phyloP scores from a whole-genome alignment of 2,329 filamentous ascomycete genomes.

The Pseudophaeomoniella oleicola region DNA sequence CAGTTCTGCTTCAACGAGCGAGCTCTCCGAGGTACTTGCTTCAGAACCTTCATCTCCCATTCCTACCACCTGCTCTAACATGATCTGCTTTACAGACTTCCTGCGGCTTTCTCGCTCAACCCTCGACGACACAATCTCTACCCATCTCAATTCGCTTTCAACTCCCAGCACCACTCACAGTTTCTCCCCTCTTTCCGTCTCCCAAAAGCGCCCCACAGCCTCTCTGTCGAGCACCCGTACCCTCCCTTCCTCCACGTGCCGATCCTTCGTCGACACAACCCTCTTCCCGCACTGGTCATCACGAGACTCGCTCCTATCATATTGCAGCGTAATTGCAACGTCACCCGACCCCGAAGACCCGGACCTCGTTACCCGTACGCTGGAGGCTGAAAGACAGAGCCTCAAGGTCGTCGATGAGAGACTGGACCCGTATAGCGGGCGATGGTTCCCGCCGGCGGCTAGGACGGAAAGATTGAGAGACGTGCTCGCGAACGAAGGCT shows the following conservation, averaged over 20 bases:
- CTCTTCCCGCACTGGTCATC: slow-evolving; percentile 82
- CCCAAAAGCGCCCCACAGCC: slow-evolving; percentile 20
- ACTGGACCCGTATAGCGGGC: slow-evolving; percentile 75
- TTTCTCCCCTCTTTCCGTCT: slow-evolving; percentile 71
- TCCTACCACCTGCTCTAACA: slow-evolving; percentile 7
- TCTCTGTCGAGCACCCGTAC: slow-evolving; percentile 6
- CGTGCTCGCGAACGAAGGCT: slow-evolving; percentile 63
- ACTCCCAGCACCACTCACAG: slow-evolving; percentile 51
- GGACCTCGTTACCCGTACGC: slow-evolving; percentile 52
- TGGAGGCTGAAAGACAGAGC: slow-evolving; percentile 54
- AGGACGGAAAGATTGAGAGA: slow-evolving; percentile 65
- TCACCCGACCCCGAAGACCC: slow-evolving; percentile 80
- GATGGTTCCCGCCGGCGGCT: slow-evolving; percentile 67
- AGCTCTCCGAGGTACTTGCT: slow-evolving; percentile 47
- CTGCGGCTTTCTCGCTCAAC: slow-evolving; percentile 68
- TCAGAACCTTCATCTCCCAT: neutral
- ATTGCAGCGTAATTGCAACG: slow-evolving; percentile 78
- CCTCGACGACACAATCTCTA: slow-evolving; percentile 85
- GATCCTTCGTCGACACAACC: slow-evolving; percentile 57
- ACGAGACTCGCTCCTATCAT: slow-evolving; percentile 69
- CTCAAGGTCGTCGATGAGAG: slow-evolving; percentile 73
- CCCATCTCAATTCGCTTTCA: slow-evolving; percentile 79
- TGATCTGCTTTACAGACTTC: slow-evolving; percentile 51
- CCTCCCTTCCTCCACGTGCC: slow-evolving; percentile 43
- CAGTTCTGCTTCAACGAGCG: slow-evolving; percentile 66